phyloP scores from a whole-genome alignment of 805 yeast genomes.

The Candida lessepsii region DNA sequence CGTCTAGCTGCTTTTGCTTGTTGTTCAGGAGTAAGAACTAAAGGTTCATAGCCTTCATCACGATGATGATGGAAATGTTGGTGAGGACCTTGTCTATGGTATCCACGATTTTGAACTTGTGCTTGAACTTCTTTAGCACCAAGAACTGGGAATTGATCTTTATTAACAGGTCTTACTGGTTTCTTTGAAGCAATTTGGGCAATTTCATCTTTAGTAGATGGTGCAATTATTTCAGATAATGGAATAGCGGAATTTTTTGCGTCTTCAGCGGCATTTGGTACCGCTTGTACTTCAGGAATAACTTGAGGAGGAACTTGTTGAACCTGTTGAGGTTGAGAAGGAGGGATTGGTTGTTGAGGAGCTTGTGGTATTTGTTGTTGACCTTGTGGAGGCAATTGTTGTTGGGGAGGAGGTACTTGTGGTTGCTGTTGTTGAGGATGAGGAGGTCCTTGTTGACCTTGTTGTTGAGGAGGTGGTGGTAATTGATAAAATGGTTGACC shows the following conservation, averaged over 20 bases:
- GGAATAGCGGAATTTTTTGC: conserved; percentile 8
- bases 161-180: conserved; percentile 24
- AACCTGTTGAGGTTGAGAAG: conserved; percentile 1
- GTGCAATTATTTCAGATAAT: conserved; percentile 14
- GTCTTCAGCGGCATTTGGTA: background rate
- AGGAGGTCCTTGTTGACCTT: conserved; percentile 8
- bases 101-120: no score
- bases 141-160: conserved; percentile 55
- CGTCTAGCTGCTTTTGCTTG: conserved; percentile 64
- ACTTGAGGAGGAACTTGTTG: conserved; percentile 6
- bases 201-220: conserved; percentile 12
- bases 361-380: background rate
- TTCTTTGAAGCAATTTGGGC: conserved; percentile 11
- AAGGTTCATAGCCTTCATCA: conserved; percentile 23
- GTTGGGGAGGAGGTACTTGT: conserved; percentile 12
- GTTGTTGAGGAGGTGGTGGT: conserved; percentile 13
- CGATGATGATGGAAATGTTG: conserved; percentile 14
- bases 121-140: conserved; percentile 43
- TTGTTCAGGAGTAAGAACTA: conserved; percentile 65
- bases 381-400: conserved; percentile 13
- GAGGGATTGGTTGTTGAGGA: conserved; percentile 4
- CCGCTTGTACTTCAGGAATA: background rate
- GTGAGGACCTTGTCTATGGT: conserved; percentile 17
- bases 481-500: conserved; percentile 18
- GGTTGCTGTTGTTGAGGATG: conserved; percentile 9